phyloP scores from a whole-genome alignment of 225 moss, liverwort and hornwort species.

The Polytrichum commune region DNA sequence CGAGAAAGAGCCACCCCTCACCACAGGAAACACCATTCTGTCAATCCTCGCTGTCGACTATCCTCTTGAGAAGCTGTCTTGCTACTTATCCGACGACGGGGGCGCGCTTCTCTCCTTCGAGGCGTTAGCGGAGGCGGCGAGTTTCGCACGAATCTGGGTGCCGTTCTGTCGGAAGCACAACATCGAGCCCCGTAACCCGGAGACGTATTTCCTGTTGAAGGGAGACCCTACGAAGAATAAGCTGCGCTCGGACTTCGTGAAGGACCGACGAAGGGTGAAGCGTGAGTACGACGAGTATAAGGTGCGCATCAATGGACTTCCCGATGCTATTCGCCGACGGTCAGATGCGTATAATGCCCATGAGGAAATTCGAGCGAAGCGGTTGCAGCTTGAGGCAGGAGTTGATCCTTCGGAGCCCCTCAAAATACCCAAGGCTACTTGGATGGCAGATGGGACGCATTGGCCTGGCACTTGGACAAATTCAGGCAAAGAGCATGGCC shows the following conservation, averaged over 20 bases:
- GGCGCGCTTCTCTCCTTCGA: conserved; percentile 81
- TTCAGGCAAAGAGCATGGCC: conserved; percentile 71
- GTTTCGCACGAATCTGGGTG: conserved; percentile 89
- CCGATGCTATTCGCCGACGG: conserved; percentile 77
- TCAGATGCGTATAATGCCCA: conserved; percentile 92
- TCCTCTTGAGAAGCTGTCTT: conserved; percentile 78
- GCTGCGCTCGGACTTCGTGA: conserved; percentile 78
- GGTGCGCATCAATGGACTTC: conserved; percentile 85
- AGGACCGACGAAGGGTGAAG: conserved; percentile 85
- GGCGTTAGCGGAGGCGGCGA: conserved; percentile 88
- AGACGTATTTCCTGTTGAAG: conserved; percentile 63
- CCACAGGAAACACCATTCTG: conserved; percentile 80
- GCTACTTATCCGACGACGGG: conserved; percentile 88
- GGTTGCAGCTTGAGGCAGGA: conserved; percentile 70
- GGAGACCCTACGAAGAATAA: conserved; percentile 90
- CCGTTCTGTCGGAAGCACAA: conserved; percentile 87
- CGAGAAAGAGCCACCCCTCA: conserved; percentile 86
- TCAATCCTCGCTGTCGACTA: conserved; percentile 82
- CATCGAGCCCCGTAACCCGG: conserved; percentile 86
- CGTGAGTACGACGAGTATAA: conserved; percentile 93
- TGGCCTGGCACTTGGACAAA: conserved; percentile 89
- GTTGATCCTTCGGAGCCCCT: conserved; percentile 61
- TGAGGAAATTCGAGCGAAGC: conserved; percentile 79
- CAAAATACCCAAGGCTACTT: conserved; percentile 79
- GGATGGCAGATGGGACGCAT: conserved; percentile 97